Evolutionary conservation across 176 grass and related monocot genomes (phyloP), one percentile per base, ranked within the genome.

Genomic region (Oryza nivara): DNA sequence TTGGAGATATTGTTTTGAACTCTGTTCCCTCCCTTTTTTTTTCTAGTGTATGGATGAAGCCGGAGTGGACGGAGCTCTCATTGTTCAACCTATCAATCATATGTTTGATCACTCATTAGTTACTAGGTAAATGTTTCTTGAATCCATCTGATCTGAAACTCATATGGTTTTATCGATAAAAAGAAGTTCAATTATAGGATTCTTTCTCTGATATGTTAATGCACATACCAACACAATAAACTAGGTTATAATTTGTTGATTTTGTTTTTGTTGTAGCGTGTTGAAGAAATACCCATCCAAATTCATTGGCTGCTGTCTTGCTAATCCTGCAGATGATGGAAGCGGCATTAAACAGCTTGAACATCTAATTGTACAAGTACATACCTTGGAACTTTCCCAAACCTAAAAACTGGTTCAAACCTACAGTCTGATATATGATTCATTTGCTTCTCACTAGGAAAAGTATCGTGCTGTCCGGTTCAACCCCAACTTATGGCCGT

Each of bases 41-140:
- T 68, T 84, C 60, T 71, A 97, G 90, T 89, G 84, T 72, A 97
- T 97, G 95, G 79, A 82, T 43, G 92, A 94, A 74, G 92, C 92
- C 71, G 90, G 92, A 85, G 92, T 97, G 30, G 95, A 92, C 44
- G 88, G 95, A 44, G 90, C 92, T 47, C 86, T 97, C 65, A 89
- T 97, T 91, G 92, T 97, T 77, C 92, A 97, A 47, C 95, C 95
- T 10, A 88, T 89, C 80, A 94, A 97, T 82, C 92, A 97, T 80
- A 94, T 91, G 92, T 97, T 97, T 76, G 86, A 94, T 44, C 92
- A 97, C 74, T 97, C 95, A 20, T 89, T 91, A 58, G 88, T 94
- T 26, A 91, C 90, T 82, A 94, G 95, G 92, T 94, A 92, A 79
- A 46, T 0, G 11, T 78, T 74, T 58, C 26, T 67, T 66, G 22